Conservation (phyloP, 164 flowering plant species). For the Chimonanthus praecox region DNA sequence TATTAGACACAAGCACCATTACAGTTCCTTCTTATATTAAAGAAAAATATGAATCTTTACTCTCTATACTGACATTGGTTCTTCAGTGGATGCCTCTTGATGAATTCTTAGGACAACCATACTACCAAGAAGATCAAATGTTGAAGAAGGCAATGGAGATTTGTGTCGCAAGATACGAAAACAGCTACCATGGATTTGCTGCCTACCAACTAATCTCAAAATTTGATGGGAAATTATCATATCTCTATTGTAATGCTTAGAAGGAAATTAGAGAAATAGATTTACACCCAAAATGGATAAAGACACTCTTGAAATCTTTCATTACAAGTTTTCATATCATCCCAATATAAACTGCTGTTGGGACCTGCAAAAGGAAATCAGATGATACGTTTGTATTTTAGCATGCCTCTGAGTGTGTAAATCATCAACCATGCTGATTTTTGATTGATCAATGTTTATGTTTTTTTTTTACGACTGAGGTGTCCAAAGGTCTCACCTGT, state of each 20-base stretch:
- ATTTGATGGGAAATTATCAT: constrained; percentile 47
- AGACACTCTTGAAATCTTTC: background rate
- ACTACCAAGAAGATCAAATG: constrained; percentile 50
- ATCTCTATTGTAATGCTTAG: constrained; percentile 31
- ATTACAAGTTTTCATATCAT: background rate
- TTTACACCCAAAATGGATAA: background rate
- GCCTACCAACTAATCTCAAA: constrained; percentile 46
- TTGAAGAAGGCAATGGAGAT: constrained; percentile 36
- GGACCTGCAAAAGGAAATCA: background rate
- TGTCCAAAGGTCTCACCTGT: too few species aligned
- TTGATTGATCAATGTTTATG: too few species aligned
- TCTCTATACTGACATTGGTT: background rate
- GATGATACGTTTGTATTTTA: background rate
- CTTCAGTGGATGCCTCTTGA: constrained; percentile 58
- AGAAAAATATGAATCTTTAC: background rate
- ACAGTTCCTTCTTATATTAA: background rate
- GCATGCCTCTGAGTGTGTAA: background rate
- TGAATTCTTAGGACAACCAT: constrained; percentile 41
- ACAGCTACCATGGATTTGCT: constrained; percentile 34
- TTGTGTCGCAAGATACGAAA: constrained; percentile 35
- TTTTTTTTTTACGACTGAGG: too few species aligned
- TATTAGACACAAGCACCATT: background rate
- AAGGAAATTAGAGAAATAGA: background rate
- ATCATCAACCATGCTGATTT: too few species aligned
- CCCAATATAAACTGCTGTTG: background rate